Base-by-base conservation (phyloP, 2,329 filamentous ascomycete species). In the Trematosphaeria pertusa region DNA sequence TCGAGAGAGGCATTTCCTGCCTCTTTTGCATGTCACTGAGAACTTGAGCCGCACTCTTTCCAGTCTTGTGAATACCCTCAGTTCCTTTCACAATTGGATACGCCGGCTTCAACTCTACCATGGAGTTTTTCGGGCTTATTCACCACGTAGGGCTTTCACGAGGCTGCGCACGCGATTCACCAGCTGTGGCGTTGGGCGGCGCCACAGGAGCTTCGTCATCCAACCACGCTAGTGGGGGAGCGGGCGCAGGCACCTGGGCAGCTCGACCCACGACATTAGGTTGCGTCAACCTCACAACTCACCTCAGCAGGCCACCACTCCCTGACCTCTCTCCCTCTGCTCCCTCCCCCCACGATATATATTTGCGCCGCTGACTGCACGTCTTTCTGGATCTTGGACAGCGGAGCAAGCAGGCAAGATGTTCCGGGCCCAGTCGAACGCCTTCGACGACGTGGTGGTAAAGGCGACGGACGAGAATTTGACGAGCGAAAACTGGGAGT, bases 381-480 rank as follows among this genome's bases (percentile, higher is more conserved):
- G n/a, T n/a, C n/a, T n/a, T n/a, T n/a, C n/a, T n/a, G n/a, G n/a
- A n/a, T n/a, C n/a, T n/a, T n/a, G n/a, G n/a, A n/a, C n/a, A n/a
- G n/a, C n/a, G n/a, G n/a, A n/a, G n/a, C n/a, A n/a, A n/a, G n/a
- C n/a, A n/a, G n/a, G n/a, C 59, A 57, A 46, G 57, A 78, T 78
- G 76, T 78, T 78, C 55, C 73, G 76, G 57, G 71, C 74, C 22
- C 74, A 87, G 73, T 81, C 84, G 69, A 87, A 88, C 72, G 79
- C 82, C 36, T 88, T 88, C 61, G 86, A 88, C 71, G 86, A 88
- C 64, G 83, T 82, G 59, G 83, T 88, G 71, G 86, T 84, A 66
- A 88, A 88, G 76, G 92, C 94, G 68, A 99, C 94, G 46, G 94
- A 99, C 75, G 94, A 99, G 81, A 99, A 97, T 75, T 83, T 97